phyloP scores from a whole-genome alignment of 2,329 filamentous ascomycete genomes.

The Leptographium radiaticola region DNA sequence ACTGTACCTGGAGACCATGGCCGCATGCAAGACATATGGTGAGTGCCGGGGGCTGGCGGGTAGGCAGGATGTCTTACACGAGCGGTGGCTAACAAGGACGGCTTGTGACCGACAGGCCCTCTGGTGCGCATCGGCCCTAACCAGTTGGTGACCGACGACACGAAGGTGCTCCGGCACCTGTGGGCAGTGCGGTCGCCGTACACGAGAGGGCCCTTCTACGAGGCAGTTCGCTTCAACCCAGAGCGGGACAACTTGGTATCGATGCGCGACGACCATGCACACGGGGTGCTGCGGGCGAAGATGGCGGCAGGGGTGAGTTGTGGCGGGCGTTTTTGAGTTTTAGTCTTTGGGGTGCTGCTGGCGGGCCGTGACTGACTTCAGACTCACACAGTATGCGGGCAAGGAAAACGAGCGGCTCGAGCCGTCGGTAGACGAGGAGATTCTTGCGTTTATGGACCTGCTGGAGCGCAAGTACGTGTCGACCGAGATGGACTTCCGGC shows the following conservation, averaged over 20 bases:
- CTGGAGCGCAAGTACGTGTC: slow-evolving; percentile 28
- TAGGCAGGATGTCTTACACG: too few species aligned
- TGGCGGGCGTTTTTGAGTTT: not conserved
- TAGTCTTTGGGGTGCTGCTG: too few species aligned
- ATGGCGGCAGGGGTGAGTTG: slow-evolving; percentile 28
- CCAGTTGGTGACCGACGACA: slow-evolving; percentile 15
- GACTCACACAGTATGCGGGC: slow-evolving; percentile 13
- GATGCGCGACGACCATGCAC: slow-evolving; percentile 20
- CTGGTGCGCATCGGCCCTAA: slow-evolving; percentile 17
- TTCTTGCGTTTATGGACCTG: slow-evolving; percentile 19
- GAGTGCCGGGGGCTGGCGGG: slow-evolving; percentile 2
- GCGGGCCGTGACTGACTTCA: not conserved
- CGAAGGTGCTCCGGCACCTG: slow-evolving; percentile 16
- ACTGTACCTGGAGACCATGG: slow-evolving; percentile 16
- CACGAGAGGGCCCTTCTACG: slow-evolving; percentile 23
- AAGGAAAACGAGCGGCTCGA: slow-evolving; percentile 17
- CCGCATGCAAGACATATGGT: slow-evolving; percentile 15
- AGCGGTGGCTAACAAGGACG: not conserved
- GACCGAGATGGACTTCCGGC: slow-evolving; percentile 13
- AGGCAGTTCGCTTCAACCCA: slow-evolving; percentile 23
- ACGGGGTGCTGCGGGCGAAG: slow-evolving; percentile 26
- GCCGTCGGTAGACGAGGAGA: slow-evolving; percentile 13
- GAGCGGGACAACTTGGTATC: slow-evolving; percentile 23
- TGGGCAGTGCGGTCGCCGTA: slow-evolving; percentile 24
- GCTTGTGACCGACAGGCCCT: slow-evolving; percentile 9